These are phyloP conservation scores for Termitomyces eurrhizus DNA, from an alignment of 768 basidiomycete genomes.

Conservation along the genomic window DNA sequence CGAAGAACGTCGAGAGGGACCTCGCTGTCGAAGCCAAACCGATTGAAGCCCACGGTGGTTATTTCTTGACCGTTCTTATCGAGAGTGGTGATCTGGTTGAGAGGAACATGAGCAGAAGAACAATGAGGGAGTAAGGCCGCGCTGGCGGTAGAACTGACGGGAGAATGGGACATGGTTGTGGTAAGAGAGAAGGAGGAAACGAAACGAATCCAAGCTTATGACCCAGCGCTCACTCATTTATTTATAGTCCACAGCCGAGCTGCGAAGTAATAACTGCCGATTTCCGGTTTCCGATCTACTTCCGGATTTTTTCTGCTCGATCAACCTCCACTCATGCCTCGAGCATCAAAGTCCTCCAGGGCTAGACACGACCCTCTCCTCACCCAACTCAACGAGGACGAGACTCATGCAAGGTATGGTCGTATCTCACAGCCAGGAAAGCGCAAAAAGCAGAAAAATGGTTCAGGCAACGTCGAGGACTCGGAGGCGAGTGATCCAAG, in stretches of 20 bases:
- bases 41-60: slow-evolving; percentile 73
- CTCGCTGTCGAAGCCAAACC: slow-evolving; percentile 89
- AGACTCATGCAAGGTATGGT: slow-evolving; percentile 72
- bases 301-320: slow-evolving; percentile 14
- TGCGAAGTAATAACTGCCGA: not conserved
- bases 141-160: slow-evolving; percentile 19
- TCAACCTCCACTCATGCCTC: slow-evolving; percentile 50
- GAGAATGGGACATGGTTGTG: slow-evolving; percentile 19
- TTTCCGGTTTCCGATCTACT: slow-evolving; percentile 11
- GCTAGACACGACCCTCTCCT: slow-evolving; percentile 84
- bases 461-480: slow-evolving; percentile 45
- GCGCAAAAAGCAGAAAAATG: slow-evolving; percentile 58
- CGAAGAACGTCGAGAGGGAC: slow-evolving; percentile 79
- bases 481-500: slow-evolving; percentile 40
- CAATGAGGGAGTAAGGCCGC: not conserved
- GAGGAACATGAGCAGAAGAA: slow-evolving; percentile 13
- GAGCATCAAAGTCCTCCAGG: slow-evolving; percentile 51
- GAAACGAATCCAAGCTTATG: slow-evolving; percentile 2
- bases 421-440: slow-evolving; percentile 72
- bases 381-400: slow-evolving; percentile 79
- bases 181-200: slow-evolving; percentile 13
- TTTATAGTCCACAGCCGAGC: slow-evolving; percentile 8
- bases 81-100: slow-evolving; percentile 51
- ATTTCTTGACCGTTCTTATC: slow-evolving; percentile 78
- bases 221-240: slow-evolving; percentile 10